Conservation (phyloP, 345 rosid species). For the Sisymbrium irio region DNA sequence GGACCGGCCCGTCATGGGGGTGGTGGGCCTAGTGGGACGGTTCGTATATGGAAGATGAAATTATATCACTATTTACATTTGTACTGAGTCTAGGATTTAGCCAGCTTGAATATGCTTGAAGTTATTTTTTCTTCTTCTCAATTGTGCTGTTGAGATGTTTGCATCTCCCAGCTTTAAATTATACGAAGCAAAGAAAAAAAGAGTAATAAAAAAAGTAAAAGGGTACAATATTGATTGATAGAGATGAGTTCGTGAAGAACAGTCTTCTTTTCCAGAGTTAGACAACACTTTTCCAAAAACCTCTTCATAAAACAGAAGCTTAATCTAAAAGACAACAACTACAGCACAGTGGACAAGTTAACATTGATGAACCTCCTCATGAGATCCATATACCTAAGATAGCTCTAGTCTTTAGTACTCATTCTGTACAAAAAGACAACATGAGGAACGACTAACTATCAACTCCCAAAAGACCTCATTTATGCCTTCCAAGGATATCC, state of each 20-base stretch:
- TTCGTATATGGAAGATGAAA: neutral
- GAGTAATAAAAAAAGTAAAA: neutral
- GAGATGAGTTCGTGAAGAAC: constrained; percentile 1
- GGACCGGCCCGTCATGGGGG: neutral
- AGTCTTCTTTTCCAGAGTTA: constrained; percentile 7
- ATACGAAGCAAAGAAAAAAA: neutral
- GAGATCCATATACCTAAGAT: constrained; percentile 29
- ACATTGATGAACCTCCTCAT: constrained; percentile 16
- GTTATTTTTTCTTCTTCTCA: neutral
- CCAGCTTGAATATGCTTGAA: neutral
- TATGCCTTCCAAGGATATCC: constrained; percentile 59
- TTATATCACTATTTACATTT: no score
- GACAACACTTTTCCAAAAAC: constrained; percentile 15
- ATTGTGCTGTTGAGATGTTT: neutral
- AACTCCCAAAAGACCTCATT: constrained; percentile 12
- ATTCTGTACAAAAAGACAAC: constrained; percentile 23
- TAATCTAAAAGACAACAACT: constrained; percentile 3
- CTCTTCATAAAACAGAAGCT: constrained; percentile 26
- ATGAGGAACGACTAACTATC: constrained; percentile 11
- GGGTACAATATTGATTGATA: constrained; percentile 4
- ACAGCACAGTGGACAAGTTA: constrained; percentile 1
- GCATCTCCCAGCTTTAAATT: neutral
- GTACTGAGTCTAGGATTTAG: neutral
- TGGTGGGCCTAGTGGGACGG: neutral
- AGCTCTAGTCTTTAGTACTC: constrained; percentile 27